Conservation (phyloP, 768 basidiomycete genomes). For the Lactifluus hygrophoroides region DNA sequence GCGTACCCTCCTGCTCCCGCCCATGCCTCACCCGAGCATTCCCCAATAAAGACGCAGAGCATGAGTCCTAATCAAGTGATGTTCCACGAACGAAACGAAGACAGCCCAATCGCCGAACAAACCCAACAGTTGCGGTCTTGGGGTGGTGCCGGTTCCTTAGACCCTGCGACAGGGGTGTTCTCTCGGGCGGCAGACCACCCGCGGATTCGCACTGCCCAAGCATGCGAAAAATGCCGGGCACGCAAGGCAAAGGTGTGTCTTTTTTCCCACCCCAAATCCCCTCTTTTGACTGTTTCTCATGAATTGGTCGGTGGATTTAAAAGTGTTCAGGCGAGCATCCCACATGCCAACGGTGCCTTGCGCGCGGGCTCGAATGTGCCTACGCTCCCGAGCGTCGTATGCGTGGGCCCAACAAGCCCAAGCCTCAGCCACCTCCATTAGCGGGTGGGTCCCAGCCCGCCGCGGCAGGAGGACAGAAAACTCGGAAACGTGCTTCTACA, state of each 20-base stretch:
- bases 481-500: constrained; percentile 12
- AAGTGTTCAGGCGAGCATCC: constrained; percentile 71
- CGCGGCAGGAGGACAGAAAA: background rate
- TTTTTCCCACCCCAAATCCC: background rate
- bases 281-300: background rate
- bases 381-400: constrained; percentile 61
- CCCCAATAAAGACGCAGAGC: background rate
- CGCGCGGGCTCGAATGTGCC: constrained; percentile 50
- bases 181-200: constrained; percentile 57
- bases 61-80: background rate
- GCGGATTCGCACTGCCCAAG: constrained; percentile 60
- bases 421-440: constrained; percentile 18
- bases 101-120: background rate
- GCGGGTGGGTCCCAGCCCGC: background rate
- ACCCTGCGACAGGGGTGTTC: constrained; percentile 57
- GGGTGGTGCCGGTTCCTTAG: constrained; percentile 44
- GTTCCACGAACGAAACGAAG: background rate
- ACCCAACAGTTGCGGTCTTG: background rate
- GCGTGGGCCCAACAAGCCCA: constrained; percentile 53
- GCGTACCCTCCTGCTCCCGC: background rate
- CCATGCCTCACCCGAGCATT: background rate
- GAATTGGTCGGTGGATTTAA: background rate
- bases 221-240: constrained; percentile 65
- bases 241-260: constrained; percentile 62
- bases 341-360: constrained; percentile 54